Conservation (phyloP, 2,329 filamentous ascomycete species). For the Colletotrichum sp. region DNA sequence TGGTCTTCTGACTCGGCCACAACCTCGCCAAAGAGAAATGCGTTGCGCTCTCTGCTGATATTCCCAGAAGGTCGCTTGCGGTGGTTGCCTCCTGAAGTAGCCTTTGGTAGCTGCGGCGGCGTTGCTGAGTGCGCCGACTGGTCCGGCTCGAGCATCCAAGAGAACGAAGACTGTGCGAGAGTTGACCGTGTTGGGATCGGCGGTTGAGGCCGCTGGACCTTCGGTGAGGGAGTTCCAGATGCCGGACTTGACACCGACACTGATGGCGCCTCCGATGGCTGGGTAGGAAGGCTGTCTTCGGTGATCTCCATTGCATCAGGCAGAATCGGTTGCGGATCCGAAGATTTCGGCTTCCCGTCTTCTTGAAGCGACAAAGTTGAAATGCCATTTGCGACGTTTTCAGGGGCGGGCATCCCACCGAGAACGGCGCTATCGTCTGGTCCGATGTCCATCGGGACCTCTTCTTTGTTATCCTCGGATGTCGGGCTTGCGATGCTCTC, state of each 20-base stretch:
- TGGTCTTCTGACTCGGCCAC: conserved; percentile 39
- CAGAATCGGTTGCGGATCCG: background rate
- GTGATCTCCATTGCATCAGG: conserved; percentile 10
- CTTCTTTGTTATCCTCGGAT: background rate
- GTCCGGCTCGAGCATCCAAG: conserved; percentile 76
- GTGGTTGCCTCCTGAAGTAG: conserved; percentile 29
- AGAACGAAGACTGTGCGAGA: conserved; percentile 76
- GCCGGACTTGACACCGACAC: background rate
- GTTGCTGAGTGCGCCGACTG: conserved; percentile 38
- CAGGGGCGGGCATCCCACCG: background rate
- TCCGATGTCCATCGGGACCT: conserved; percentile 12
- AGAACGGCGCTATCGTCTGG: background rate
- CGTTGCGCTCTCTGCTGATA: conserved; percentile 58
- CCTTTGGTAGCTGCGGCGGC: conserved; percentile 27
- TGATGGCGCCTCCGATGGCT: background rate
- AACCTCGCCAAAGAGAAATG: conserved; percentile 65
- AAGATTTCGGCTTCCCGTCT: background rate
- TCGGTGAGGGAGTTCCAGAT: background rate
- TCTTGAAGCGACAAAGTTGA: conserved; percentile 7
- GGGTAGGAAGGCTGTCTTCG: background rate
- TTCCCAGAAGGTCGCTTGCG: conserved; percentile 48
- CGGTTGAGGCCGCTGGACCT: conserved; percentile 24
- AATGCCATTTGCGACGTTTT: conserved; percentile 5
- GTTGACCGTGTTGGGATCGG: conserved; percentile 67
- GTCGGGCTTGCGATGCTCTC: conserved; percentile 4